Base-by-base conservation (phyloP, 1,284 basidiomycete species). In the Ustilago curta region DNA sequence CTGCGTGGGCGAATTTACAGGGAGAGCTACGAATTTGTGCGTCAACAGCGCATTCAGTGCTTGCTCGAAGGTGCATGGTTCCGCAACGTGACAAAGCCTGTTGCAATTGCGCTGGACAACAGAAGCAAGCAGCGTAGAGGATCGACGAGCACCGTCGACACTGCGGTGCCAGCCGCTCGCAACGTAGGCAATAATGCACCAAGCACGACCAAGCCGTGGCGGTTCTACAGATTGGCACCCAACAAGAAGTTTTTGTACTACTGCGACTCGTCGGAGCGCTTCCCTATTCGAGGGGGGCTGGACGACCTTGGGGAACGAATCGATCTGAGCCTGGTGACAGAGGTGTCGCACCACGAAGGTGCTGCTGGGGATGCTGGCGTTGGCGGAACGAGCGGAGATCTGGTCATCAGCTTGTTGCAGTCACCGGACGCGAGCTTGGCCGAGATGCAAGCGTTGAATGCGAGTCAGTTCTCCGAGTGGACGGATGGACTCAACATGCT, bases 51-150 rank as follows among this genome's bases (percentile, higher is more conserved):
- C 48, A 91, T 95, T 77, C 91, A 93, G 74, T 95, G 93, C 82
- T 85, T 96, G 44, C 86, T 93, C 51, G 91, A 93, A 81, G 93
- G 93, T n/a, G 92, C 93, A 37, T 95, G 93, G 93, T 95, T 95
- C 85, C 89, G 92, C 72, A 93, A 92, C 79, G 39, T 43, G 12
- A 31, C 56, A 16, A 39, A 35, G 7, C 16, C 57, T 0, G n/a
- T 49, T 14, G 43, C 49, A 9, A 25, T 9, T 2, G 55, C 45
- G 6, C 4, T 40, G 6, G 48, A 35, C 7, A 55, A 43, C 18
- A 56, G 47, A 2, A 21, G 37, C 18, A 57, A 57, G 59, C 62
- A 50, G 35, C 45, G 42, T 25, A 56, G 66, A 32, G 42, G 27
- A 31, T 74, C 71, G 27, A 57, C 48, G n/a, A 69, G 66, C 50